A percentile compares a stretch with the other conserved stretches of the same genome.
These are phyloP conservation scores for Nevesoporus exiguus DNA, from an alignment of 768 basidiomycete species.

Conservation along the genomic window DNA sequence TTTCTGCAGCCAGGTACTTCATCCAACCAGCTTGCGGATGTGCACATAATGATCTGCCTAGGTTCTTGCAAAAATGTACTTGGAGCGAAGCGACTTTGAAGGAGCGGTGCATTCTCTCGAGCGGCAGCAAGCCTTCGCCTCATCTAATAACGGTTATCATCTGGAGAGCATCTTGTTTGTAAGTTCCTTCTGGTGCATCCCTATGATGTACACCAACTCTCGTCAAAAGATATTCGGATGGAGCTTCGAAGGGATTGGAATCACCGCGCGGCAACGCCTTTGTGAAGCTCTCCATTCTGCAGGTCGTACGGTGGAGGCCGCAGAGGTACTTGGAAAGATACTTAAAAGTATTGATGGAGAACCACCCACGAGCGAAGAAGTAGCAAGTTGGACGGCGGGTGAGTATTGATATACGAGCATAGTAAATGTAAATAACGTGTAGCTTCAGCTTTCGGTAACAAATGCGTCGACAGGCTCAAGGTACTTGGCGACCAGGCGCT, in stretches of 20 bases:
- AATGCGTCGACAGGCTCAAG: background rate
- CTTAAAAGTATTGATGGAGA: background rate
- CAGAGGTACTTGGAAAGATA: background rate
- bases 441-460: background rate
- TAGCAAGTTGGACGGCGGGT: background rate
- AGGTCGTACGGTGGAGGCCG: background rate
- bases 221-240: conserved; percentile 6
- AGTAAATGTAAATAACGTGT: background rate
- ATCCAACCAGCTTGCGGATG: too few relatives aligned
- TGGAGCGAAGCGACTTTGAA: background rate
- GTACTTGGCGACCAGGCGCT: background rate
- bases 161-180: background rate
- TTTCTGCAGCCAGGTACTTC: conserved; percentile 2
- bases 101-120: background rate
- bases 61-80: conserved; percentile 1
- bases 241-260: background rate
- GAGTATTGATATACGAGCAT: background rate
- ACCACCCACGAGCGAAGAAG: too few relatives aligned
- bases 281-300: background rate
- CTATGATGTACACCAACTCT: background rate
- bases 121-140: background rate
- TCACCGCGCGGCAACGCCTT: background rate
- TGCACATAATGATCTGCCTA: background rate
- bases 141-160: too few relatives aligned
- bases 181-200: background rate